Evolutionary conservation across 495 filamentous ascomycete genomes (phyloP).

Genomic region (Aspergillus ostianus): DNA sequence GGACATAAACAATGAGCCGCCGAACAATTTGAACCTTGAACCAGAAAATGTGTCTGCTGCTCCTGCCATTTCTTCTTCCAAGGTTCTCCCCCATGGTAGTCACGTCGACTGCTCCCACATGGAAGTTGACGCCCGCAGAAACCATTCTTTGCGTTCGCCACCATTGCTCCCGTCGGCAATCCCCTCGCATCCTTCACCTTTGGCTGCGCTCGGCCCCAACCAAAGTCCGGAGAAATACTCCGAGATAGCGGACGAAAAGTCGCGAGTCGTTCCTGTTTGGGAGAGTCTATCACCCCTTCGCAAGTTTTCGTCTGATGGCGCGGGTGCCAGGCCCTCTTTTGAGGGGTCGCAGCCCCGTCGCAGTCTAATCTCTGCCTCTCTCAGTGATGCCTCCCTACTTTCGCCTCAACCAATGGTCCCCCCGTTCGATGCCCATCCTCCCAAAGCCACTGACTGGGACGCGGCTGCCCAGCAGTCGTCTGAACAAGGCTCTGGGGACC

Average conservation of each 20-base stretch:
- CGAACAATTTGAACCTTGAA: conserved; percentile 28
- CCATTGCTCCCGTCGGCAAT: conserved; percentile 32
- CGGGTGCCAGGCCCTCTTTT: conserved; percentile 23
- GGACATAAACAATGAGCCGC: conserved; percentile 31
- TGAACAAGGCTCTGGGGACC: conserved; percentile 20
- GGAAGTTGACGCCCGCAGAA: conserved; percentile 47
- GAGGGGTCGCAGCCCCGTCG: conserved; percentile 26
- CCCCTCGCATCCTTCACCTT: conserved; percentile 25
- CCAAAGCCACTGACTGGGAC: conserved; percentile 20
- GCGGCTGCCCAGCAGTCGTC: conserved; percentile 18
- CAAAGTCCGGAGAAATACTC: conserved; percentile 25
- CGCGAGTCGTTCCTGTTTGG: conserved; percentile 12
- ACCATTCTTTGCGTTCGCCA: conserved; percentile 32
- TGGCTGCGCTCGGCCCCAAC: conserved; percentile 31
- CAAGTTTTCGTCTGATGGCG: conserved; percentile 21
- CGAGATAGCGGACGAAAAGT: conserved; percentile 17
- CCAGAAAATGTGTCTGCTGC: conserved; percentile 32
- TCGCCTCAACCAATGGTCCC: conserved; percentile 21
- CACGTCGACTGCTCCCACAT: conserved; percentile 39
- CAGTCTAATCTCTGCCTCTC: conserved; percentile 30
- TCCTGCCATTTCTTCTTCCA: conserved; percentile 34
- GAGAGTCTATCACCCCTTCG: conserved; percentile 16
- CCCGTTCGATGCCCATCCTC: conserved; percentile 19
- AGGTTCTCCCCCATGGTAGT: conserved; percentile 36
- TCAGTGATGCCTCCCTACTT: conserved; percentile 27